Evolutionary conservation across 352 stramenopile species (phyloP).

Genomic region (Pythium brachiatum): DNA sequence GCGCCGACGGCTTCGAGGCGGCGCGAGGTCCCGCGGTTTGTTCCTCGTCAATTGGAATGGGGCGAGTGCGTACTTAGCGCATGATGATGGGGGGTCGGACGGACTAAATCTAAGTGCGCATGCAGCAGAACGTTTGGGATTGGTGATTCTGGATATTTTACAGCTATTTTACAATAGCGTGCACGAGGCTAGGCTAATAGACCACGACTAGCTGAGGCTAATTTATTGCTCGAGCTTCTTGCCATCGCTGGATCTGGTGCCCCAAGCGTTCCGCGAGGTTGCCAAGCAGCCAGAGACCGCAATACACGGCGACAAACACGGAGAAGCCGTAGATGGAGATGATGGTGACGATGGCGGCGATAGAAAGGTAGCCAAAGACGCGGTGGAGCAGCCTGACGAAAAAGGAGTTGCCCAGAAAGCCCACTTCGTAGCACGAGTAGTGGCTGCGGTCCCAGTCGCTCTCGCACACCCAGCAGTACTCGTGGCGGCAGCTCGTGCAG

Average conservation of each 20-base stretch:
- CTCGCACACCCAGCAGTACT: constrained; percentile 77
- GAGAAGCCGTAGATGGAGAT: constrained; percentile 60
- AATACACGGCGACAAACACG: constrained; percentile 37
- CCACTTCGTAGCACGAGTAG: constrained; percentile 70
- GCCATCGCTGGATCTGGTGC: background rate
- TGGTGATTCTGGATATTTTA: too few species aligned
- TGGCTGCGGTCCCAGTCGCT: constrained; percentile 54
- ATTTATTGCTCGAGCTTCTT: background rate
- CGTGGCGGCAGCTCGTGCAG: constrained; percentile 53
- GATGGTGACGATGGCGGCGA: constrained; percentile 48
- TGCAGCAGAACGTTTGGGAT: too few species aligned
- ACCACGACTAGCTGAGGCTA: too few species aligned
- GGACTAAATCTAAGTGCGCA: background rate
- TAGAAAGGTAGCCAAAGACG: constrained; percentile 40
- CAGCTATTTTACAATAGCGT: too few species aligned
- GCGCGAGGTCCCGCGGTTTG: background rate
- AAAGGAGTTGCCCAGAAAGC: constrained; percentile 35
- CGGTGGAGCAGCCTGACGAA: constrained; percentile 39
- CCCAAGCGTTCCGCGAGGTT: background rate
- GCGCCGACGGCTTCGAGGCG: background rate
- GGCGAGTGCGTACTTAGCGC: background rate
- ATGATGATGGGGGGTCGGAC: background rate
- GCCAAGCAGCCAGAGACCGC: constrained; percentile 28
- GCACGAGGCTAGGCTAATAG: too few species aligned
- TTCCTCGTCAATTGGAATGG: background rate